Evolutionary conservation across 352 stramenopile genomes (phyloP), one percentile per base, ranked within the genome.

Genomic region (Pythium aquatile): DNA sequence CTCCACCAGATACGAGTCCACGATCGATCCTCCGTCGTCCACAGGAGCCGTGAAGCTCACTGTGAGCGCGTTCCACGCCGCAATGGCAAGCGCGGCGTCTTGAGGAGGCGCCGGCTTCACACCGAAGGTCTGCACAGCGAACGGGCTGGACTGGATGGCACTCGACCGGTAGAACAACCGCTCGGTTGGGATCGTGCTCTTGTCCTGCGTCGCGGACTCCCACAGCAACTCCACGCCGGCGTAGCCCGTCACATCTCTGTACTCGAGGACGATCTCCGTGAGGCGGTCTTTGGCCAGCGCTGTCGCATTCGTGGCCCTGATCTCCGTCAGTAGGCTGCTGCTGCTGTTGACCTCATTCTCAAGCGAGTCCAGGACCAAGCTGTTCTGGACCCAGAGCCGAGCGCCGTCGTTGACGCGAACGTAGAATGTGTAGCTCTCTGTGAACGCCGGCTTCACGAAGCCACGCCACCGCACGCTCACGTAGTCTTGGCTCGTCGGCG

Each of bases 401-500:
- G 81, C 74, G 13, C 83, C 91, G 72, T 97, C 91, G 70, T 97
- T 94, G 14, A 88, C 85, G 32, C 76, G 68, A 2, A 94, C 59
- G 32, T 69, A 79, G 61, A 98, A 97, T 3, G 71, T 85, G 63
- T 92, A 97, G 6, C 53, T 61, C 75, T 98, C 93, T 26, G 63
- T 69, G 70, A 97, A 97, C 11, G 77, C 58, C 13, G 91, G 83
- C 66, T 95, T 87, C 40, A 98, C 69, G 61, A 85, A 98, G 33
- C 93, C 93, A 33, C 69, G 76, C 93, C 93, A 98, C 20, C 94
- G 88, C 28, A 98, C 81, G 53, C 93, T 98, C 33, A 98, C 91
- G 68, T 98, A 98, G 66, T 99, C 95, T 65, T 90, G 85, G 52
- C 87, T 96, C 1, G 88, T 98, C 13, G 82, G 78, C 1, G 92